A percentile compares a stretch with the other conserved stretches of the same genome.
Conservation (phyloP, 2,329 filamentous ascomycete species). For the Phialophora verrucosa region DNA sequence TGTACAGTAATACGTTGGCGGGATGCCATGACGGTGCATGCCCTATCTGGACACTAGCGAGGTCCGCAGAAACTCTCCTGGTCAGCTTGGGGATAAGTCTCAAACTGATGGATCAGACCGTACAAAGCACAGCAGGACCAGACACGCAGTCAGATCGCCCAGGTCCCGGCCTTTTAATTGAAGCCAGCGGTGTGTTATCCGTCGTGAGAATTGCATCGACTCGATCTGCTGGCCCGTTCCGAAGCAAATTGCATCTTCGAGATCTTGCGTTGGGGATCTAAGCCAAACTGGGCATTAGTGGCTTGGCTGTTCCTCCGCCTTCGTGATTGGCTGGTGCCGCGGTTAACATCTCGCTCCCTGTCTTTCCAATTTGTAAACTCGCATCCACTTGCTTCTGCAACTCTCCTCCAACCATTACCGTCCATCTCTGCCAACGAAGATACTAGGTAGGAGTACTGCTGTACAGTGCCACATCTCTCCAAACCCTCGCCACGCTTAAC, state of each 20-base stretch:
- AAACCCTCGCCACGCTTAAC: constrained; percentile 10
- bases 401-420: constrained; percentile 1
- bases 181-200: neutral
- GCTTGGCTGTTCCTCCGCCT: neutral
- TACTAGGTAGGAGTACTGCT: constrained; percentile 6
- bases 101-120: neutral
- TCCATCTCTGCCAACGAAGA: constrained; percentile 2
- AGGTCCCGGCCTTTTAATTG: neutral
- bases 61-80: neutral
- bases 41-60: neutral
- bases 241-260: neutral
- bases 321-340: neutral
- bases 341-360: neutral
- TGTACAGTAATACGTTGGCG: neutral
- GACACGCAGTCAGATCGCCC: neutral
- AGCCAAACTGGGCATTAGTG: neutral
- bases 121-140: neutral
- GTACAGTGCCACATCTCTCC: constrained; percentile 10
- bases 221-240: neutral
- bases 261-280: neutral
- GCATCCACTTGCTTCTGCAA: constrained; percentile 3
- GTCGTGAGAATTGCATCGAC: neutral
- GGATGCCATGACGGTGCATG: neutral
- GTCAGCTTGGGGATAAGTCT: neutral
- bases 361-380: neutral